Evolutionary conservation across 1,139 yeast species (phyloP).

Genomic region (Petasospora rhodanensis): DNA sequence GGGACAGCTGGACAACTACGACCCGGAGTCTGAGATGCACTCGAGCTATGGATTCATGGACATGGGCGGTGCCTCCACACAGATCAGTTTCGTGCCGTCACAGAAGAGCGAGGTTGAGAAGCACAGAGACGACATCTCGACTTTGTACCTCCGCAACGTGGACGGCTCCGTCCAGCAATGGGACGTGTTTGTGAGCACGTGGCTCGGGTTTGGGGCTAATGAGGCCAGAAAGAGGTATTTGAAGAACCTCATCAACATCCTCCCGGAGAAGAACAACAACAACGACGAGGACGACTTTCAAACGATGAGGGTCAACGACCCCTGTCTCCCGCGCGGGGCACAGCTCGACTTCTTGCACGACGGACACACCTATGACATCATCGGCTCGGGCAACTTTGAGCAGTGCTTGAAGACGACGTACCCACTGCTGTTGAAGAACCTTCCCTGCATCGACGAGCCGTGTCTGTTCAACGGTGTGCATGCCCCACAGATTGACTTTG

Average conservation of each 20-base stretch:
- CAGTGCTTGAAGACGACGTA: constrained; percentile 63
- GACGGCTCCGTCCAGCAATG: constrained; percentile 61
- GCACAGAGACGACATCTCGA: constrained; percentile 61
- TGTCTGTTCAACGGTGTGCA: constrained; percentile 80
- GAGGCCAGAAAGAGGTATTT: constrained; percentile 67
- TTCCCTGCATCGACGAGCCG: constrained; percentile 72
- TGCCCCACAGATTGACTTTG: constrained; percentile 68
- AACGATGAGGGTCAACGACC: constrained; percentile 46
- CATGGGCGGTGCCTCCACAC: constrained; percentile 89
- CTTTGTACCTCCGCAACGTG: constrained; percentile 49
- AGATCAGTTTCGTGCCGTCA: constrained; percentile 73
- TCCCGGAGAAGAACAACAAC: constrained; percentile 37
- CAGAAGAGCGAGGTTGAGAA: constrained; percentile 43
- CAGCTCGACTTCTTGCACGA: constrained; percentile 39
- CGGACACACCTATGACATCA: constrained; percentile 43
- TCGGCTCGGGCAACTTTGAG: constrained; percentile 67
- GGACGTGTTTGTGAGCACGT: constrained; percentile 74
- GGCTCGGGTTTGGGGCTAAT: constrained; percentile 85
- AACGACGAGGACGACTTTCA: constrained; percentile 39
- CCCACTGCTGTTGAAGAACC: constrained; percentile 62
- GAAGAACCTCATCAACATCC: constrained; percentile 41
- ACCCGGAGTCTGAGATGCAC: constrained; percentile 34
- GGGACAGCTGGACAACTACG: constrained; percentile 49
- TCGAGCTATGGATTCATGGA: constrained; percentile 80
- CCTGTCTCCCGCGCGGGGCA: constrained; percentile 66